A percentile compares a stretch with the other conserved stretches of the same genome.
phyloP scores from a whole-genome alignment of 805 yeast genomes.

The Saturnispora diversa region DNA sequence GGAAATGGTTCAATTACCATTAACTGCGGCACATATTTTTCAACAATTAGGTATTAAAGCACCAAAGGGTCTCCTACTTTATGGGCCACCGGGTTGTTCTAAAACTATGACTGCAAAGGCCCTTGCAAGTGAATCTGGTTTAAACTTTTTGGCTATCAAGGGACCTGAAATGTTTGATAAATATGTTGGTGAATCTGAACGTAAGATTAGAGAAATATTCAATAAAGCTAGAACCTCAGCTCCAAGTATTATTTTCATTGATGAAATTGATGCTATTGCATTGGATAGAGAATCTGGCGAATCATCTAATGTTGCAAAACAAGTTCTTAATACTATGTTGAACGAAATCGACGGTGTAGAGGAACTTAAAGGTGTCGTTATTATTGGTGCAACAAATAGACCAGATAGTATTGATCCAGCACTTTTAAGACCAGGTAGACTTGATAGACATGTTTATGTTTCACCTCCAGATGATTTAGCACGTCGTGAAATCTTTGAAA shows the following conservation, averaged over 20 bases:
- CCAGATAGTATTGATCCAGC: slow-evolving; percentile 94
- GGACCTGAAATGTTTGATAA: slow-evolving; percentile 94
- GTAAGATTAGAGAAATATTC: slow-evolving; percentile 90
- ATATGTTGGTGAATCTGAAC: slow-evolving; percentile 93
- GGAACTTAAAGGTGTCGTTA: slow-evolving; percentile 84
- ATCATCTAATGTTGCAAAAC: slow-evolving; percentile 63
- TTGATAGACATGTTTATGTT: slow-evolving; percentile 89
- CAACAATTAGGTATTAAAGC: slow-evolving; percentile 71
- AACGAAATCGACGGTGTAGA: slow-evolving; percentile 98
- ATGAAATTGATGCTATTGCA: slow-evolving; percentile 92
- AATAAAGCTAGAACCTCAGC: slow-evolving; percentile 85
- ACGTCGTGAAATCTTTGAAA: slow-evolving; percentile 65
- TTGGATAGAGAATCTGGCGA: slow-evolving; percentile 59
- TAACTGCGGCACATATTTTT: slow-evolving; percentile 75
- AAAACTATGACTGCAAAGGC: slow-evolving; percentile 94
- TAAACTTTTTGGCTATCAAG: slow-evolving; percentile 88
- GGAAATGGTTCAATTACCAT: slow-evolving; percentile 89
- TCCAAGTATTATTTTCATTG: slow-evolving; percentile 92
- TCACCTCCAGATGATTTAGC: slow-evolving; percentile 85
- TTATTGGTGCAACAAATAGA: slow-evolving; percentile 93
- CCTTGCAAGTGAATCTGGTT: slow-evolving; percentile 88
- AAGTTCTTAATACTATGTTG: slow-evolving; percentile 81
- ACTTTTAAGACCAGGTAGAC: slow-evolving; percentile 86
- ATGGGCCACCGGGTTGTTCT: slow-evolving; percentile 99
- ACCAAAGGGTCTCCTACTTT: slow-evolving; percentile 86